phyloP scores from a whole-genome alignment of 768 basidiomycete genomes.

The Termitomyces sp. region DNA sequence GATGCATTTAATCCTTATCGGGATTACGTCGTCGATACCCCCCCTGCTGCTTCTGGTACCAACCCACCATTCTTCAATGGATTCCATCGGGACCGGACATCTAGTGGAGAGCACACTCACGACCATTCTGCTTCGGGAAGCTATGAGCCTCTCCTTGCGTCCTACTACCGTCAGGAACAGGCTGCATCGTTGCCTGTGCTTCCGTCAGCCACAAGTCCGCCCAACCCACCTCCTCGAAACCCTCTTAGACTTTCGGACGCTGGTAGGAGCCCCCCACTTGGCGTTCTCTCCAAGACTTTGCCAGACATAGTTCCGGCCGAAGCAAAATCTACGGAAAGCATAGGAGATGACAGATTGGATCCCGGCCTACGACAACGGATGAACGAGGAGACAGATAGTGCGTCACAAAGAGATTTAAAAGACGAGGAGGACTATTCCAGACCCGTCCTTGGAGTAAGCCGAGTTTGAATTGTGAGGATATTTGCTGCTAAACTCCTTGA shows the following conservation, averaged over 20 bases:
- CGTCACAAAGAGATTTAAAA: conserved; percentile 27
- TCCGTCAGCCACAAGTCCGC: conserved; percentile 18
- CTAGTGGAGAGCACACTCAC: conserved; percentile 22
- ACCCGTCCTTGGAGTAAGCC: conserved; percentile 50
- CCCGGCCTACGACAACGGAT: conserved; percentile 37
- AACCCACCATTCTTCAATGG: conserved; percentile 32
- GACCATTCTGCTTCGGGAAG: conserved; percentile 49
- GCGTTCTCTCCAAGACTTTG: conserved; percentile 10
- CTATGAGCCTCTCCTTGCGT: conserved; percentile 56
- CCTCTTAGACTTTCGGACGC: conserved; percentile 25
- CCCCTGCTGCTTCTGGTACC: conserved; percentile 33
- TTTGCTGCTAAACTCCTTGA: background rate
- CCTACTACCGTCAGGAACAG: conserved; percentile 27
- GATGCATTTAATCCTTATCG: conserved; percentile 51
- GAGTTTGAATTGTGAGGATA: background rate
- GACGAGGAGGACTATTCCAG: conserved; percentile 58
- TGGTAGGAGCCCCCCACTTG: conserved; percentile 10
- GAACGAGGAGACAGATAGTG: conserved; percentile 22
- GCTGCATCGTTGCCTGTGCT: conserved; percentile 18
- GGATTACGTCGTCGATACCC: conserved; percentile 33
- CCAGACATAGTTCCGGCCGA: conserved; percentile 10
- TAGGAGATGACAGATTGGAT: conserved; percentile 40
- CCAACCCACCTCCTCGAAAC: conserved; percentile 32
- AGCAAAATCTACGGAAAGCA: conserved; percentile 21
- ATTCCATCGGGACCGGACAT: conserved; percentile 28